Percentiles rank a stretch among this genome's conserved stretches.
Conservation (phyloP, 257 asterid genomes). For the Capsicum pubescens region DNA sequence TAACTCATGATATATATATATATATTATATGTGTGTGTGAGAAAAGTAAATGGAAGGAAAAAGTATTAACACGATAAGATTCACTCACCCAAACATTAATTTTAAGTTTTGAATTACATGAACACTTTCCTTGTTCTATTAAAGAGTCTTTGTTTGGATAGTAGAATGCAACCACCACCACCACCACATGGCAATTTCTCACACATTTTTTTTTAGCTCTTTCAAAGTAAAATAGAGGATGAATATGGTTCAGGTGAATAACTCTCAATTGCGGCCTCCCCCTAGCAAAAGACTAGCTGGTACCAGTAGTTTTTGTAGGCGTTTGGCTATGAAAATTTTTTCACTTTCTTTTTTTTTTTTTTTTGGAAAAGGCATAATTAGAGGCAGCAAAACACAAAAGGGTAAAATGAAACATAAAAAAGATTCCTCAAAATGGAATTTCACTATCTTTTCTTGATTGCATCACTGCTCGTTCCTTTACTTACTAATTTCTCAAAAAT, state of each 20-base stretch:
- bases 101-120: neutral
- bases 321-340: no score
- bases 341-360: no score
- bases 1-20: neutral
- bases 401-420: neutral
- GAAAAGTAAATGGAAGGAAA: neutral
- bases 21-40: neutral
- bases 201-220: no score
- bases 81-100: no score
- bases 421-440: neutral
- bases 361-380: no score
- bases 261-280: neutral
- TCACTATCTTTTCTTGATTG: conserved; percentile 2
- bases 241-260: neutral
- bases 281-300: neutral
- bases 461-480: neutral
- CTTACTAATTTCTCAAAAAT: neutral
- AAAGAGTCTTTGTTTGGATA: neutral
- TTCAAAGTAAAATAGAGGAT: neutral
- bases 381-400: neutral
- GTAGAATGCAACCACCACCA: neutral
- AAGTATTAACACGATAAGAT: neutral
- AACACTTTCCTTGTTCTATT: neutral
- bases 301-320: no score
- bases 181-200: neutral